A percentile compares a stretch with the other conserved stretches of the same genome.
Conservation (phyloP, 2,329 filamentous ascomycete species). For the Tolypocladium tropicale region DNA sequence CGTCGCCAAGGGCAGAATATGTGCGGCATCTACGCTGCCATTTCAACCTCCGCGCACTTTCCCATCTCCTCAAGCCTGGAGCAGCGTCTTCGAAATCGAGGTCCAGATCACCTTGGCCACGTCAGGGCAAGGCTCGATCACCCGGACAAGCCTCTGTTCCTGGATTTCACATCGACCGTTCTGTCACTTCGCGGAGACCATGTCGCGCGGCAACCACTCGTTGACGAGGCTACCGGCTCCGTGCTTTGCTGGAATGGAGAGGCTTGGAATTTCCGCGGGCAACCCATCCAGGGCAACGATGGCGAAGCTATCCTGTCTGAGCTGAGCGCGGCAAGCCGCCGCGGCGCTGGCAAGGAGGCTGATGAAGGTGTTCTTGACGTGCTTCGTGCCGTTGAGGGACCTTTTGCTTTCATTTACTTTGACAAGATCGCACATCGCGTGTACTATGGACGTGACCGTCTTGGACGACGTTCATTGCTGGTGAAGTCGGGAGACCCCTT, state of each 20-base stretch:
- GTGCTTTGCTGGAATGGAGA: constrained; percentile 96
- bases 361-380: constrained; percentile 32
- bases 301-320: constrained; percentile 56
- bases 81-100: constrained; percentile 41
- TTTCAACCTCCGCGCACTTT: constrained; percentile 25
- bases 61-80: constrained; percentile 25
- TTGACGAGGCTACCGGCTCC: constrained; percentile 44
- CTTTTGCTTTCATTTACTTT: constrained; percentile 83
- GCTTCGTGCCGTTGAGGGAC: constrained; percentile 59
- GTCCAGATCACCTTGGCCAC: constrained; percentile 47
- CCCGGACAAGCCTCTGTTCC: constrained; percentile 20
- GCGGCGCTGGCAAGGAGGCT: constrained; percentile 11
- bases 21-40: constrained; percentile 50
- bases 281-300: constrained; percentile 64
- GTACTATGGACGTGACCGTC: constrained; percentile 77
- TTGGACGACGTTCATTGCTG: constrained; percentile 78
- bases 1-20: constrained; percentile 22
- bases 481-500: constrained; percentile 39
- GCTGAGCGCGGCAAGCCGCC: constrained; percentile 36
- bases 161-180: constrained; percentile 73
- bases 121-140: constrained; percentile 19
- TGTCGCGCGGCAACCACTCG: constrained; percentile 63
- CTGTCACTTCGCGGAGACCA: constrained; percentile 75
- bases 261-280: constrained; percentile 65
- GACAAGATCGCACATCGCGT: constrained; percentile 52